Percentiles rank a stretch among this genome's conserved stretches.
Evolutionary conservation across 108 stramenopile genomes (phyloP).

Genomic region (Thalassiosira profunda): DNA sequence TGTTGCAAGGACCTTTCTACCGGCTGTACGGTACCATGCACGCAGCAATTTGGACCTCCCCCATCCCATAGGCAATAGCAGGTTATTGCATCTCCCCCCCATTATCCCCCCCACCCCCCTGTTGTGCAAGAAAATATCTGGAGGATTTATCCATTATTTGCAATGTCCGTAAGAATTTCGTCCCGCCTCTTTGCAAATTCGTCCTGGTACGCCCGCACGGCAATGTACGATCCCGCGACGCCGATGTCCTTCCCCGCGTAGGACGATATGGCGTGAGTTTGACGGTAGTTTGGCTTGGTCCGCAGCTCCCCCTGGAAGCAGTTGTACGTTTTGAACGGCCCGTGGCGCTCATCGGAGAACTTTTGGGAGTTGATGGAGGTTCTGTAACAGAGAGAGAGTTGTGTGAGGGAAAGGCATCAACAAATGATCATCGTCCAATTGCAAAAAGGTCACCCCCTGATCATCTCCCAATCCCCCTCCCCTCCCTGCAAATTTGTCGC

Average conservation of each 20-base stretch:
- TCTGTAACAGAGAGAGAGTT: conserved; percentile 16
- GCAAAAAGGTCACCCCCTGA: no score
- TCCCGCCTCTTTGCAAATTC: conserved; percentile 59
- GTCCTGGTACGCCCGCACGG: conserved; percentile 56
- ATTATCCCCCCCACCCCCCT: not conserved
- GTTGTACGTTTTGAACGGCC: conserved; percentile 49
- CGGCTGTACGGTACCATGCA: no score
- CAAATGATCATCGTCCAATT: no score
- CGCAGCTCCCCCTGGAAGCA: conserved; percentile 48
- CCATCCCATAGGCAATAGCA: no score
- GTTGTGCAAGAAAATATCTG: not conserved
- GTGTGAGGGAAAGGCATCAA: not conserved
- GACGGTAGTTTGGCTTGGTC: conserved; percentile 54
- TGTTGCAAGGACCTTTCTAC: no score
- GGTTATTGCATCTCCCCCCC: not conserved
- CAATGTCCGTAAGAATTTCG: conserved; percentile 57
- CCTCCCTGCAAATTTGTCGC: no score
- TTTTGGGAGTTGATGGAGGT: conserved; percentile 68
- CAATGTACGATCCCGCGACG: conserved; percentile 54
- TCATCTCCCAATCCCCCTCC: no score
- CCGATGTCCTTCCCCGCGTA: conserved; percentile 61
- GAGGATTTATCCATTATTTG: conserved; percentile 34
- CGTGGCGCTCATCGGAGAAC: conserved; percentile 59
- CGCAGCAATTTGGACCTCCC: not conserved
- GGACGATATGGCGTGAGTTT: conserved; percentile 54